These are phyloP conservation scores for Trichothecium roseum DNA, from an alignment of 2,329 filamentous ascomycete species.

Conservation along the genomic window DNA sequence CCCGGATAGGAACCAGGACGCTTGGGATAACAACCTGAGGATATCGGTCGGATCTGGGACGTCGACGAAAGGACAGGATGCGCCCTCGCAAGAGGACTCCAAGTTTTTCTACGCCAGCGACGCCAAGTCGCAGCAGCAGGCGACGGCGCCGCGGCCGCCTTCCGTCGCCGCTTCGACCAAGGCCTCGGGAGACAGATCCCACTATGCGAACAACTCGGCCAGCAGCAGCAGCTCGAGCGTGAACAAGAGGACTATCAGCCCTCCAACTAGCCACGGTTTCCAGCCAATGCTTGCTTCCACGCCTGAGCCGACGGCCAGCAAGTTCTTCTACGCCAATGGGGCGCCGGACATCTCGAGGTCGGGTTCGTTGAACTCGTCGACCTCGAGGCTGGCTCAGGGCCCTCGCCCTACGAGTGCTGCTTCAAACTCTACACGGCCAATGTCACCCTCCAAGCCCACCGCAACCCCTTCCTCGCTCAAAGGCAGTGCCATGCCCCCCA, in stretches of 20 bases:
- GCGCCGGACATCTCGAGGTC: conserved; percentile 37
- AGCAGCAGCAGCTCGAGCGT: conserved; percentile 18
- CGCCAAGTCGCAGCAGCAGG: conserved; percentile 39
- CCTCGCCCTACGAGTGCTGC: conserved; percentile 17
- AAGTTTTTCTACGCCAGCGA: conserved; percentile 95
- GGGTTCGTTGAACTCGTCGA: conserved; percentile 34
- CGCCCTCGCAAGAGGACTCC: conserved; percentile 18
- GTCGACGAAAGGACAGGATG: conserved; percentile 12
- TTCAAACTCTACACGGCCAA: conserved; percentile 27
- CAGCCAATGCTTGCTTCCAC: conserved; percentile 22
- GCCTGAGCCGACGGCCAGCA: conserved; percentile 36
- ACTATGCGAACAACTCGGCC: conserved; percentile 42
- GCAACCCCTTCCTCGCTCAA: conserved; percentile 10
- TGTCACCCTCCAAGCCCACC: conserved; percentile 38
- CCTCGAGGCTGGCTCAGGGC: conserved; percentile 28
- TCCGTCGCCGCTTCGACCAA: neutral
- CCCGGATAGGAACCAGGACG: conserved; percentile 27
- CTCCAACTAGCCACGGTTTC: conserved; percentile 16
- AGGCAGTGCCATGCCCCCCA: conserved; percentile 11
- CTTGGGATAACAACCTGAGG: conserved; percentile 24
- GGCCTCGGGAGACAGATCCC: conserved; percentile 30
- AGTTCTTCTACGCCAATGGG: conserved; percentile 70
- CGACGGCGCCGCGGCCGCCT: conserved; percentile 32
- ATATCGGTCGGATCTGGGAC: conserved; percentile 10
- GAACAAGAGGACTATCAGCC: conserved; percentile 22